Conservation (phyloP, 805 yeast genomes). For the Cyberlindnera petersonii region DNA sequence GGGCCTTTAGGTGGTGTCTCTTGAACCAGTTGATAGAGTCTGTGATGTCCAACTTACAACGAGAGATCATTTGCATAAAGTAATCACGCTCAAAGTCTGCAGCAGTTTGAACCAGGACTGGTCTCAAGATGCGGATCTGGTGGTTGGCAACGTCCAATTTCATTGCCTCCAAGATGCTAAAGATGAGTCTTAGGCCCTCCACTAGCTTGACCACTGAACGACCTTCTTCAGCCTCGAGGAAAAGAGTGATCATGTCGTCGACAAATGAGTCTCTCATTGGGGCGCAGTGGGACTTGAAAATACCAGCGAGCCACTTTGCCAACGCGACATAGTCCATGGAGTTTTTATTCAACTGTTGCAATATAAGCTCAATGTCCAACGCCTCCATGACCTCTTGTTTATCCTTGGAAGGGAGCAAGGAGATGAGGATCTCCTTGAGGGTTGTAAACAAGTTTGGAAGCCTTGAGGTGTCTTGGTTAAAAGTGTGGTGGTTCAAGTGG, state of each 20-base stretch:
- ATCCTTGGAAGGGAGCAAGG: conserved; percentile 76
- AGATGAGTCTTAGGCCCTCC: conserved; percentile 72
- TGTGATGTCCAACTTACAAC: conserved; percentile 26
- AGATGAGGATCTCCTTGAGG: conserved; percentile 68
- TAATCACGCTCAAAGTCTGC: conserved; percentile 87
- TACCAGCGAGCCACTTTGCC: conserved; percentile 68
- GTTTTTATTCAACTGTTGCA: conserved; percentile 69
- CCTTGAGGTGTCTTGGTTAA: conserved; percentile 20
- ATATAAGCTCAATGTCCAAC: conserved; percentile 68
- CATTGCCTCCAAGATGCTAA: conserved; percentile 88
- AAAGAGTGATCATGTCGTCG: conserved; percentile 61
- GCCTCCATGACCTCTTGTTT: conserved; percentile 61
- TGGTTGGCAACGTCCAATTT: conserved; percentile 93
- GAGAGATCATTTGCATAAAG: conserved; percentile 63
- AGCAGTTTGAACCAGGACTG: conserved; percentile 80
- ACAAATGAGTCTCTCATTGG: conserved; percentile 95
- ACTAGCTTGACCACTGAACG: conserved; percentile 45
- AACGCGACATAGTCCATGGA: conserved; percentile 70
- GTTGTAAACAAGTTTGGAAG: conserved; percentile 73
- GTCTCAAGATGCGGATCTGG: conserved; percentile 81
- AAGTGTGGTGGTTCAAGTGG: conserved; percentile 23
- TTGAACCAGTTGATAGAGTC: conserved; percentile 28
- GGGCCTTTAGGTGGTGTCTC: conserved; percentile 16
- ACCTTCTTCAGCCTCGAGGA: conserved; percentile 34
- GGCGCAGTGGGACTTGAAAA: conserved; percentile 88